Conservation (phyloP, 2,329 filamentous ascomycete genomes). For the Botryotinia narcissicola region DNA sequence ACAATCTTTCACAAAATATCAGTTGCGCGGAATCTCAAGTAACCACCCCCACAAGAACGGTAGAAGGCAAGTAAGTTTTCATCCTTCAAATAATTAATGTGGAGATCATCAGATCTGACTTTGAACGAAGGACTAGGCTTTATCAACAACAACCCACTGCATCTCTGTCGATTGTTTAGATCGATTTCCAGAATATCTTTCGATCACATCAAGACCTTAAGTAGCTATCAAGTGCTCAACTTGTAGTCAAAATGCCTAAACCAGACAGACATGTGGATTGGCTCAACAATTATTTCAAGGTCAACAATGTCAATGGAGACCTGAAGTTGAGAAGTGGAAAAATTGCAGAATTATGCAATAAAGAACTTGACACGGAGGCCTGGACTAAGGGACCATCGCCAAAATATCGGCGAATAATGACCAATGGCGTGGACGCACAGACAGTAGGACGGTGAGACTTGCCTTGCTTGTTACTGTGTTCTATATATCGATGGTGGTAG, state of each 20-base stretch:
- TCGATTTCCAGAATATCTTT: neutral
- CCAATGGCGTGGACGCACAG: neutral
- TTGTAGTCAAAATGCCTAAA: slow-evolving; percentile 3
- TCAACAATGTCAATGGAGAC: neutral
- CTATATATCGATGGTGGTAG: neutral
- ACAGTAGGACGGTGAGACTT: neutral
- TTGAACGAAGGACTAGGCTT: neutral
- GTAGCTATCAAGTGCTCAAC: neutral
- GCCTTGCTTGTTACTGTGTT: neutral
- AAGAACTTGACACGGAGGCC: neutral
- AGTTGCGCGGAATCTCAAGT: neutral
- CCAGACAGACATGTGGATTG: neutral
- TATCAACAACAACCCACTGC: neutral
- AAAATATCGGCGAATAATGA: neutral
- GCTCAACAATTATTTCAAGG: neutral
- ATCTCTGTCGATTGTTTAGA: neutral
- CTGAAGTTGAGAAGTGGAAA: neutral
- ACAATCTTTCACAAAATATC: neutral
- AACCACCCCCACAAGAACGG: neutral
- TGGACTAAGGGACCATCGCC: neutral
- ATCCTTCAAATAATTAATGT: neutral
- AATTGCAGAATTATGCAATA: neutral
- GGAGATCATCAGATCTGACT: neutral
- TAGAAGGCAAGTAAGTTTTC: neutral
- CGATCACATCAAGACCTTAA: neutral